A percentile compares a stretch with the other conserved stretches of the same genome.
phyloP scores from a whole-genome alignment of 2,329 filamentous ascomycete species.

The Paramyrothecium sp. region DNA sequence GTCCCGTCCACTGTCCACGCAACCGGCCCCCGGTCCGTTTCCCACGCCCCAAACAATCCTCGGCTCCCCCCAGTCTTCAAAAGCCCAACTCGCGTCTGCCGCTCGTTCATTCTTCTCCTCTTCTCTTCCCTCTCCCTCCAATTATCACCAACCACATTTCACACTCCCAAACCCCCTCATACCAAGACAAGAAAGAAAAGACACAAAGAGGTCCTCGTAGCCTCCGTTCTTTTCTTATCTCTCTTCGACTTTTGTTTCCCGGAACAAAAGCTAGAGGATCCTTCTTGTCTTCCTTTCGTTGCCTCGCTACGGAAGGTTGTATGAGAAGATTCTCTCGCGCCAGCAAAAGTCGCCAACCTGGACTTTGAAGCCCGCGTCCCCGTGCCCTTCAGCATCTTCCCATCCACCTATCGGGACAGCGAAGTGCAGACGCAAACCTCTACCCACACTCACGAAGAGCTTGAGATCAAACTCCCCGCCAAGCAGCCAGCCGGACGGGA shows the following conservation, averaged over 20 bases:
- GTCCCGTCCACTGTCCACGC: no score
- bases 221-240: slow-evolving; percentile 30
- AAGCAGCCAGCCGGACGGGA: slow-evolving; percentile 93
- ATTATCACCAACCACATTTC: slow-evolving; percentile 26
- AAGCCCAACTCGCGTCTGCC: slow-evolving; percentile 34
- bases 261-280: slow-evolving; percentile 63
- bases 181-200: slow-evolving; percentile 31
- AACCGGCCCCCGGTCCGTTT: not conserved
- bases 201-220: slow-evolving; percentile 29
- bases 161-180: slow-evolving; percentile 17
- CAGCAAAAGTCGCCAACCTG: slow-evolving; percentile 88
- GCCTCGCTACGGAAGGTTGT: slow-evolving; percentile 54
- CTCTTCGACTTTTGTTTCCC: slow-evolving; percentile 52
- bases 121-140: slow-evolving; percentile 29
- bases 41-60: not conserved
- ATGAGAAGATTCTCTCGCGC: slow-evolving; percentile 67
- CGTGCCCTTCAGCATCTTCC: slow-evolving; percentile 99
- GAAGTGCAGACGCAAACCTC: slow-evolving; percentile 51
- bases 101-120: slow-evolving; percentile 21
- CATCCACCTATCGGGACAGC: slow-evolving; percentile 83
- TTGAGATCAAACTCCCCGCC: slow-evolving; percentile 71
- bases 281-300: slow-evolving; percentile 70
- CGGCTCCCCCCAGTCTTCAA: slow-evolving; percentile 35
- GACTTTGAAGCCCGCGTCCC: slow-evolving; percentile 99
- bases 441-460: slow-evolving; percentile 77